These are phyloP conservation scores for Ephemerocybe angulata DNA, from an alignment of 768 basidiomycete species.

Conservation along the genomic window DNA sequence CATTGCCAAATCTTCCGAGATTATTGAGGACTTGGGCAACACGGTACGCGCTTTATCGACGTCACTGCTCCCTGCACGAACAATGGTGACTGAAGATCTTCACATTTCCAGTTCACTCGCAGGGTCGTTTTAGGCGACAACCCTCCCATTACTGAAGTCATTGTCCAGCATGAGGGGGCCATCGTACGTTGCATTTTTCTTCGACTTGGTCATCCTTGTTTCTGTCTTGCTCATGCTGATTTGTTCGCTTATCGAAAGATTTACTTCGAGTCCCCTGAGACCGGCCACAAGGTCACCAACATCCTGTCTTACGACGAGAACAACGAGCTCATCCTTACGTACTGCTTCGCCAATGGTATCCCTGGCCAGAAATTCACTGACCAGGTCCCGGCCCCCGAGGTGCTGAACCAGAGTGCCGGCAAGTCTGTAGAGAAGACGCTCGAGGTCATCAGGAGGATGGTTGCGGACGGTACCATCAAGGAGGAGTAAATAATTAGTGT, in stretches of 20 bases:
- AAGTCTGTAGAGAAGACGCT: constrained; percentile 6
- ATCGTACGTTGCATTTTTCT: constrained; percentile 4
- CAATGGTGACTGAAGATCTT: neutral
- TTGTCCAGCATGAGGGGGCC: constrained; percentile 1
- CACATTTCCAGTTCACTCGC: constrained; percentile 8
- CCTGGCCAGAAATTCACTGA: constrained; percentile 6
- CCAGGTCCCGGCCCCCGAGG: neutral
- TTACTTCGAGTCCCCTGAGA: constrained; percentile 10
- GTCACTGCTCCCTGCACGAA: neutral
- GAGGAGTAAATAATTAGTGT: neutral
- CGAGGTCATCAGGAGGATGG: constrained; percentile 10
- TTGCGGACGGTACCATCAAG: constrained; percentile 9
- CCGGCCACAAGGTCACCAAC: constrained; percentile 9
- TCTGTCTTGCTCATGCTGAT: neutral
- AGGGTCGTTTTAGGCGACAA: constrained; percentile 7
- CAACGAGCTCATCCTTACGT: constrained; percentile 13
- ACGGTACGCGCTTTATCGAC: constrained; percentile 9
- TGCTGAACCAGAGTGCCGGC: constrained; percentile 10
- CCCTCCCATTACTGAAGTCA: constrained; percentile 8
- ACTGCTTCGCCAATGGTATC: constrained; percentile 15
- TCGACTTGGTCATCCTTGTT: neutral
- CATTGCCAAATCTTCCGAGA: constrained; percentile 5
- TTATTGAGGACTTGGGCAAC: constrained; percentile 10
- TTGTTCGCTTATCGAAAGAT: too few species aligned
- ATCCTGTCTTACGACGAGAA: constrained; percentile 14